phyloP scores from a whole-genome alignment of 2,329 filamentous ascomycete species.

The Exophiala xenobiotica region DNA sequence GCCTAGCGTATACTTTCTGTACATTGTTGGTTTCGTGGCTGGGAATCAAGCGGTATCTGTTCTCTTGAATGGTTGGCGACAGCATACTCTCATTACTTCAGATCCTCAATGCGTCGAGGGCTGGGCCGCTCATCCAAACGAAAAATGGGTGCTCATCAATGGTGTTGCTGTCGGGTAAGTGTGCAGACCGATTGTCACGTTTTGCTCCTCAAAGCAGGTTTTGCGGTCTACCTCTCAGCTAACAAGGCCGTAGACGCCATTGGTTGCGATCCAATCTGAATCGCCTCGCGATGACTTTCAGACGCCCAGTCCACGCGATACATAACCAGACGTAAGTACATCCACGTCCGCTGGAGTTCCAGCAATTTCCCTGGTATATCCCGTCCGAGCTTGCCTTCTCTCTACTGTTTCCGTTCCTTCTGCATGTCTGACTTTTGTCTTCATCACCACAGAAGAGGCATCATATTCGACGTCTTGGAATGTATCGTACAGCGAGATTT shows the following conservation, averaged over 20 bases:
- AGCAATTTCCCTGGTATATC: too few species aligned
- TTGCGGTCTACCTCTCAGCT: constrained; percentile 35
- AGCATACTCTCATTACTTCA: constrained; percentile 11
- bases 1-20: constrained; percentile 32
- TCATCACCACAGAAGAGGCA: constrained; percentile 46
- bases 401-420: not conserved
- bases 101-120: constrained; percentile 15
- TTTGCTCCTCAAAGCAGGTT: not conserved
- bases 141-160: constrained; percentile 72
- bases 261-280: constrained; percentile 72
- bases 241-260: constrained; percentile 41
- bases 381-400: too few species aligned
- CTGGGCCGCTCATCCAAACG: constrained; percentile 12
- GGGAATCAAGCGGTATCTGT: constrained; percentile 35
- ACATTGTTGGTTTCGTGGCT: constrained; percentile 33
- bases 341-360: too few species aligned
- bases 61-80: constrained; percentile 37
- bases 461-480: constrained; percentile 74
- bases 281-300: constrained; percentile 69
- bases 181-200: too few species aligned
- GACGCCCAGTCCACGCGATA: constrained; percentile 67
- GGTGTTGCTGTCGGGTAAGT: constrained; percentile 55
- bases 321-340: constrained; percentile 68
- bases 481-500: constrained; percentile 76
- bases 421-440: not conserved